Evolutionary conservation across 345 rosid genomes (phyloP), one percentile per base, ranked within the genome.

Genomic region (Leavenworthia alabamica): DNA sequence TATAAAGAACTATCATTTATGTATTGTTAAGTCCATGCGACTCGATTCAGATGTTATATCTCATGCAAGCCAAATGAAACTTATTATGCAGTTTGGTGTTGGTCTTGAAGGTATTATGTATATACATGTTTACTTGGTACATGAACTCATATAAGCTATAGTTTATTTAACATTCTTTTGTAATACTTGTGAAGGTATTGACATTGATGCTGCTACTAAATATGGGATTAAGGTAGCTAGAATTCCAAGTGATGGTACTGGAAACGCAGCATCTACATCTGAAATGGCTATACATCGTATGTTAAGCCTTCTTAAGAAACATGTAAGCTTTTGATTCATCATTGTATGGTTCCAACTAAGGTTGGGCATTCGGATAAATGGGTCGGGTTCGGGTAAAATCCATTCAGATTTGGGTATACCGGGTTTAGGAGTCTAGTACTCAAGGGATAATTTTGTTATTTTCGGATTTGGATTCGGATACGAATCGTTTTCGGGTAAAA

Each of bases 41-140:
- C 22, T 92, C 9, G 82, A 85, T 81, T 79, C 90, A 9, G 72
- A 58, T 73, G 66, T 76, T 36, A 73, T 92, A 45, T 78, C 90
- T 42, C 83, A 64, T 62, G 95, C 98, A 3, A 77, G 51, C 44
- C 75, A 72, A 46, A 79, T 84, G 95, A 91, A 84, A 80, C 77
- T 91, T 60, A 46, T 88, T 44, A 75, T 91, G 89, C 98, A 88
- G 76, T 92, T 47, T 37, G 97, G 95, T 70, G 95, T 90, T 71
- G 97, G 97, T 47, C 82, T 92, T 8, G 96, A 92, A 76, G 98
- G 97, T 90, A n/a, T n/a, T n/a, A n/a, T n/a, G n/a, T n/a, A 44
- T 22, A 55, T 31, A n/a, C 54, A 4, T 3, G 7, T 13, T 66
- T 66, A 28, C 9, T 15, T 64, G 13, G 5, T 26, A 9, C 0